Evolutionary conservation across 345 rosid species (phyloP).

Genomic region (Cardamine resedifolia): DNA sequence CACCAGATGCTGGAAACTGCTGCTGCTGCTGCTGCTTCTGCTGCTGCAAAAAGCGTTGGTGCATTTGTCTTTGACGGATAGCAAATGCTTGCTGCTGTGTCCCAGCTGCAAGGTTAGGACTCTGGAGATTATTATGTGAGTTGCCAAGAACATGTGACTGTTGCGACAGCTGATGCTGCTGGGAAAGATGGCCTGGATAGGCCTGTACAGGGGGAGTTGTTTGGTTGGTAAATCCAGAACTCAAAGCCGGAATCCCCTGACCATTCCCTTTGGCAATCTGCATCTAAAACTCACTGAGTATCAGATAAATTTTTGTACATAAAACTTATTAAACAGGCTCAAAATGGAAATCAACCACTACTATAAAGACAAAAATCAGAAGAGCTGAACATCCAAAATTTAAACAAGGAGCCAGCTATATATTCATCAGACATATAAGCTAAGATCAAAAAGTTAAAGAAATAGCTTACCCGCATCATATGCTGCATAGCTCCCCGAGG

Average conservation of each 20-base stretch:
- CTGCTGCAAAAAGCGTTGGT: conserved; percentile 67
- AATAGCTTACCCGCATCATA: conserved; percentile 60
- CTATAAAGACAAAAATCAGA: background rate
- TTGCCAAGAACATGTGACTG: conserved; percentile 52
- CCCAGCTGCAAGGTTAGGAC: conserved; percentile 54
- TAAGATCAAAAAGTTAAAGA: background rate
- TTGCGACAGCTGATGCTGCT: conserved; percentile 61
- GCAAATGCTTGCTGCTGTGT: conserved; percentile 68
- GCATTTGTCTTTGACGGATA: conserved; percentile 60
- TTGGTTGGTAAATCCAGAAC: conserved; percentile 63
- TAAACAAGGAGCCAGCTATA: background rate
- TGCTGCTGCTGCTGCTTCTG: conserved; percentile 61
- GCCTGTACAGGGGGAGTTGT: conserved; percentile 56
- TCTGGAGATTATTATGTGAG: conserved; percentile 63
- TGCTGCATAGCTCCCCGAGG: conserved; percentile 64
- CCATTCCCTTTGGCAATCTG: conserved; percentile 61
- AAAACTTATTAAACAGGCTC: conserved; percentile 2
- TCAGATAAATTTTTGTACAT: conserved; percentile 13
- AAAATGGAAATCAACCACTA: background rate
- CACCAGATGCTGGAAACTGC: conserved; percentile 59
- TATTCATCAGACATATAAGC: conserved; percentile 2
- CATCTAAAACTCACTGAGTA: conserved; percentile 59
- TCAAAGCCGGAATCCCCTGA: conserved; percentile 63
- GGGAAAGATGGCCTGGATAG: conserved; percentile 71
- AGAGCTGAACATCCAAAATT: background rate